Percentiles rank a stretch among this genome's conserved stretches.
phyloP scores from a whole-genome alignment of 768 basidiomycete genomes.

The Calocybe indica region DNA sequence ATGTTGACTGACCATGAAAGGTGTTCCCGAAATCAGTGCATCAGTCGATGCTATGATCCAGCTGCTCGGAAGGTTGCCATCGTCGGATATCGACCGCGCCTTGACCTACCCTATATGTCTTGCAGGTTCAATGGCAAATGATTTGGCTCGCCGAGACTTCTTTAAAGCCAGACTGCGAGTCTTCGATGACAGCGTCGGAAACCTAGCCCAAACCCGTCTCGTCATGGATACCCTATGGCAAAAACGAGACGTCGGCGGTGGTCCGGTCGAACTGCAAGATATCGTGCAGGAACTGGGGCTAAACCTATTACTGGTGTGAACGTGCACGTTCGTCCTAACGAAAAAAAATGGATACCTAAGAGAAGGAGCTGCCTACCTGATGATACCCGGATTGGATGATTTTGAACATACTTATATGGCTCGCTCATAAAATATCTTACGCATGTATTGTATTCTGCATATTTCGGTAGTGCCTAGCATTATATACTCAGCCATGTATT shows the following conservation, averaged over 20 bases:
- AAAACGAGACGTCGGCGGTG: conserved; percentile 49
- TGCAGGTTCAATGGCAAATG: conserved; percentile 69
- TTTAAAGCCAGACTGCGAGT: conserved; percentile 50
- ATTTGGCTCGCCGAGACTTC: conserved; percentile 49
- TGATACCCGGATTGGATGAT: conserved; percentile 1
- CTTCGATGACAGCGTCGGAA: conserved; percentile 55
- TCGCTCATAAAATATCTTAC: not conserved
- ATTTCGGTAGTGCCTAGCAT: too few species aligned
- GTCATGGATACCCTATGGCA: conserved; percentile 71
- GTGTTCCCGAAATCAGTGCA: conserved; percentile 63
- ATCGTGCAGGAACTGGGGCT: conserved; percentile 44
- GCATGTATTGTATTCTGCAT: too few species aligned
- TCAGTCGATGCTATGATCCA: conserved; percentile 52
- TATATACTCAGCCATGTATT: too few species aligned
- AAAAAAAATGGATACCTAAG: not conserved
- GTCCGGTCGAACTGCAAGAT: conserved; percentile 55
- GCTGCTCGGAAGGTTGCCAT: conserved; percentile 45
- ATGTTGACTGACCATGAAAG: conserved; percentile 23
- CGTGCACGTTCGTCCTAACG: not conserved
- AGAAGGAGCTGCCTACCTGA: not conserved
- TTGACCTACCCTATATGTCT: conserved; percentile 71
- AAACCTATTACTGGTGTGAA: conserved; percentile 47
- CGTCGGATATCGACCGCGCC: conserved; percentile 58
- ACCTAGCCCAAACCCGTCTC: conserved; percentile 48
- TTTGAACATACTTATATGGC: not conserved